Base-by-base conservation (phyloP, 1,139 yeast genomes). In the Petasospora fabianii region DNA sequence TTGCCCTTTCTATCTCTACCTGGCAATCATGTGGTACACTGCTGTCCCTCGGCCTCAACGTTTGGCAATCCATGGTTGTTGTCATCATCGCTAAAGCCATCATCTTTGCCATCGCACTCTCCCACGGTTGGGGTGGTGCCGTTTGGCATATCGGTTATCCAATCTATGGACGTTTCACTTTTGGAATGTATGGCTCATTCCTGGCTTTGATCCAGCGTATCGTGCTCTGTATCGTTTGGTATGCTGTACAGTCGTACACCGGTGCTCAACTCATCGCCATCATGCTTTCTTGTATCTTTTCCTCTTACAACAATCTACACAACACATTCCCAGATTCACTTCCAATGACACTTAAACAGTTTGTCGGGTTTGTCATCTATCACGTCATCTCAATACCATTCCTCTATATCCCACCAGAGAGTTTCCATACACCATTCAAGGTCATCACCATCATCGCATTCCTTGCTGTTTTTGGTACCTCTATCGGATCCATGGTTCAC, bases 91-190 rank as follows among this genome's bases (percentile, higher is more conserved):
- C 61, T n/a, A 62, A 63, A 32, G 27, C 50, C 10, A 44, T 65
- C 24, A 57, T 61, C 35, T 50, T 58, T 29, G 60, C 64, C n/a
- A 42, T 57, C 6, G 51, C 61, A 4, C 48, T 58, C 31, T 56
- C 62, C 7, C 57, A 54, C 31, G 56, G 56, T 26, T 53, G 56
- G 56, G 64, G 61, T 21, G 68, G 69, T 32, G 58, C 61, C 4
- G 55, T 56, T 16, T 65, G 60, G 54, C 67, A 62, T 43, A 55
- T 65, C 35, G 69, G 69, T 0, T 65, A 53, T 39, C 60, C 69
- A 5, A 54, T 65, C 15, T 60, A 55, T 41, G 59, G 59, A 22
- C 54, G 69, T 43, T 54, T 59, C 39, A 54, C 64, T 4, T 65
- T 63, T 50, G 70, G 70, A 8, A 54, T 63, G 20, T 44, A 51